Evolutionary conservation across 176 grass and related monocot genomes (phyloP), one percentile per base, ranked within the genome.

Genomic region (Triticum turgidum): DNA sequence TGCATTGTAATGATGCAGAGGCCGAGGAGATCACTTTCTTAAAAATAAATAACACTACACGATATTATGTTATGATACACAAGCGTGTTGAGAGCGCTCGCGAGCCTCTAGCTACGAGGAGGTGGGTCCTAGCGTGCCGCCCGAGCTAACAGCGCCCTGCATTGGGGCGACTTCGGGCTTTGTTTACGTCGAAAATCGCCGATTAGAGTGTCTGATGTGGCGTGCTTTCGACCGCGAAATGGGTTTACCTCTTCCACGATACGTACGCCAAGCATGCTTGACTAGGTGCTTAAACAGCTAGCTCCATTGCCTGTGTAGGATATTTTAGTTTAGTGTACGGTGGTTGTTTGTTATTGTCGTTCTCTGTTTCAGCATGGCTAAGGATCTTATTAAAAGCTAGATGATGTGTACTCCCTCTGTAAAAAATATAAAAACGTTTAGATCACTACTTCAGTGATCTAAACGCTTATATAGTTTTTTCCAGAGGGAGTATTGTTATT

Each of bases 141-240:
- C 87, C 82, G 30, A 89, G 58, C 87, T 32, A 24, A 9, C 9
- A 83, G 80, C 14, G 41, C 86, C 80, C 72, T 6, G 72, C 86
- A 9, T 74, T n/a, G 0, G 41, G 39, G 61, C 22, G 52, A 9
- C 51, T n/a, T 10, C 3, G 0, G 5, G 1, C 17, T 63, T 84
- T 14, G 38, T 47, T 84, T 75, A 75, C 24, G 0, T 7, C 11
- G 35, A 17, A 47, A 75, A 64, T 45, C 15, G 4, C 6, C 2
- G 38, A 2, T 39, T 30, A 84, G 52, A n/a, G 38, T 5, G 75
- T 51, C 33, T 21, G 32, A 80, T 3, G 87, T 89, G 87, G 76
- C 58, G 18, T 17, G 44, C 42, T 65, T 42, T 3, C 9, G 42
- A 12, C 82, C 82, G 34, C 58, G 32, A 89, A 72, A 10, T 51